A percentile compares a stretch with the other conserved stretches of the same genome.
These are phyloP conservation scores for Coemansia sp. DNA, from an alignment of 192 early-diverging fungal genomes.

Conservation along the genomic window DNA sequence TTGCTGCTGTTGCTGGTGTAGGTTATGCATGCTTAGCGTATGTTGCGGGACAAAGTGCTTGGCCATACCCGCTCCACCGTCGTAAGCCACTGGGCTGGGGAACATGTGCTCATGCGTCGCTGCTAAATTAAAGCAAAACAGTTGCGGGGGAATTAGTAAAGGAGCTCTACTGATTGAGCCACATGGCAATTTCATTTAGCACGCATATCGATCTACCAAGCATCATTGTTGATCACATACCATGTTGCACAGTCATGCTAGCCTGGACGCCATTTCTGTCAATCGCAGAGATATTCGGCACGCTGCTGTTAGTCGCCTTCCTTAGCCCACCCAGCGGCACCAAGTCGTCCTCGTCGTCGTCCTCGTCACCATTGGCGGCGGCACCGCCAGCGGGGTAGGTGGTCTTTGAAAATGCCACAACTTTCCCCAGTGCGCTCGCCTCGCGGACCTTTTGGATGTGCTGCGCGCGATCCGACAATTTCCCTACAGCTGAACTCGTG, in stretches of 20 bases:
- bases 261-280: neutral
- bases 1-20: slow-evolving; percentile 18
- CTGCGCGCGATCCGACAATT: slow-evolving; percentile 36
- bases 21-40: neutral
- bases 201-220: neutral
- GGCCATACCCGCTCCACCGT: neutral
- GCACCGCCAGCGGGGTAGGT: neutral
- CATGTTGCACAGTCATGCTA: neutral
- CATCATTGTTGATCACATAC: neutral
- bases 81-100: neutral
- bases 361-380: neutral
- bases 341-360: slow-evolving; percentile 34
- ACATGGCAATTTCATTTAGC: neutral
- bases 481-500: neutral
- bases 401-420: slow-evolving; percentile 17
- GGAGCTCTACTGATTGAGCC: neutral
- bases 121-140: slow-evolving; percentile 7
- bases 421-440: slow-evolving; percentile 41
- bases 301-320: slow-evolving; percentile 2
- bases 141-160: neutral
- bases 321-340: slow-evolving; percentile 45
- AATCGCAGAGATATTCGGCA: neutral
- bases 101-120: neutral
- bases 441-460: slow-evolving; percentile 48
- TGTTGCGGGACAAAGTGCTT: neutral